Conservation (phyloP, 805 yeast species). For the Spathaspora gorwiae region DNA sequence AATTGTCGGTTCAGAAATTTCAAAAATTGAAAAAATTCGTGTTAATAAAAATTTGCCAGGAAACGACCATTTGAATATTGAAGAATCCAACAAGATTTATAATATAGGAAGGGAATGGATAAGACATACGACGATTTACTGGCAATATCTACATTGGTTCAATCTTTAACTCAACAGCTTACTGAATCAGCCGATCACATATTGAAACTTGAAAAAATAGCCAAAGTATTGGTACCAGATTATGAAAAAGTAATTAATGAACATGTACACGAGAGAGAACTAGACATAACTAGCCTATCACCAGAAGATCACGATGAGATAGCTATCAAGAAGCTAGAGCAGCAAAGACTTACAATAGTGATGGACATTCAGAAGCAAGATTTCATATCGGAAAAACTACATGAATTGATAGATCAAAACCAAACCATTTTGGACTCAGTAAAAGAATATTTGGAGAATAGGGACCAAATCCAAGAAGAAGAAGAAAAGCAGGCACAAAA, state of each 20-base stretch:
- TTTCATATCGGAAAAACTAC: conserved; percentile 24
- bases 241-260: conserved; percentile 5
- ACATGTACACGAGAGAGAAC: background rate
- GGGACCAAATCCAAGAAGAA: conserved; percentile 14
- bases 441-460: conserved; percentile 23
- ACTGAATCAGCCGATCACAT: conserved; percentile 17
- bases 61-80: background rate
- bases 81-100: background rate
- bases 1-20: too few species aligned
- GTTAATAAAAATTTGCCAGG: too few species aligned
- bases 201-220: conserved; percentile 13
- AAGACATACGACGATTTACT: conserved; percentile 16
- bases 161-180: conserved; percentile 14
- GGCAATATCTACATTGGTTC: conserved; percentile 14
- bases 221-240: conserved; percentile 12
- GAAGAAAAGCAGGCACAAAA: conserved; percentile 10
- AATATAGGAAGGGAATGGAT: conserved; percentile 11
- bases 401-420: conserved; percentile 29
- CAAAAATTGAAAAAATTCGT: too few species aligned
- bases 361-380: conserved; percentile 40
- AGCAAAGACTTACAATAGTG: conserved; percentile 24
- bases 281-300: background rate
- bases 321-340: conserved; percentile 22
- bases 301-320: conserved; percentile 1
- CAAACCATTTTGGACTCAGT: conserved; percentile 30